Base-by-base conservation (phyloP, 2,329 filamentous ascomycete species). In the Fusarium oxysporum region DNA sequence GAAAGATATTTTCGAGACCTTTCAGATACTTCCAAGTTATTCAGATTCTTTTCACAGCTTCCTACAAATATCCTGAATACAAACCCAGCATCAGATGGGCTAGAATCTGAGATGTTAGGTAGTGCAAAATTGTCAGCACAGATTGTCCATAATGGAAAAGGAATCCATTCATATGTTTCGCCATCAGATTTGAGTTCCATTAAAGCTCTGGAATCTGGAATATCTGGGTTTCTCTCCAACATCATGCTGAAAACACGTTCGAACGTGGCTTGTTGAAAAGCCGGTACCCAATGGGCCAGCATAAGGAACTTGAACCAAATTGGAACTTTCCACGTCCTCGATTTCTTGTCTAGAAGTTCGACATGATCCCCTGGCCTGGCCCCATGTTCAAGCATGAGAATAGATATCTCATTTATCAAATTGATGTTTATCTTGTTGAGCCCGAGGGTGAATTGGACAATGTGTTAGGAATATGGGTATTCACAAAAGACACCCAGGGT, bases 241-340 rank as follows among this genome's bases (percentile, higher is more conserved):
- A 56, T 38, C 41, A 51, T 19, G 21, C 4, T 21, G 43, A 63
- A 65, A 9, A 66, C 25, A 11, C n/a, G 44, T 37, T 64, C 60
- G n/a, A 38, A 66, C 25, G 5, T 19, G 23, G 13, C 19, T 17
- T 44, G 59, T 6, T n/a, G 8, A 19, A 14, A 9, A 9, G 3
- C 8, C 8, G 43, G 13, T 6, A 57, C 21, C 23, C 30, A 12
- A 6, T 44, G 50, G 5, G n/a, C 43, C 47, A 64, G 3, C 8
- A 14, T 25, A 14, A 64, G 37, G 3, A 66, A 28, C 23, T 44
- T 45, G 41, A 66, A 45, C 63, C 63, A 66, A 48, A 50, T 16
- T 19, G 59, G 63, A 23, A 50, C 44, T 41, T 21, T 37, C 53
- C 54, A 60, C 17, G 14, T 28, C n/a, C 53, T 58, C 9, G 8